Evolutionary conservation across 192 early-diverging fungal genomes (phyloP).

Genomic region (Coemansia sp.): DNA sequence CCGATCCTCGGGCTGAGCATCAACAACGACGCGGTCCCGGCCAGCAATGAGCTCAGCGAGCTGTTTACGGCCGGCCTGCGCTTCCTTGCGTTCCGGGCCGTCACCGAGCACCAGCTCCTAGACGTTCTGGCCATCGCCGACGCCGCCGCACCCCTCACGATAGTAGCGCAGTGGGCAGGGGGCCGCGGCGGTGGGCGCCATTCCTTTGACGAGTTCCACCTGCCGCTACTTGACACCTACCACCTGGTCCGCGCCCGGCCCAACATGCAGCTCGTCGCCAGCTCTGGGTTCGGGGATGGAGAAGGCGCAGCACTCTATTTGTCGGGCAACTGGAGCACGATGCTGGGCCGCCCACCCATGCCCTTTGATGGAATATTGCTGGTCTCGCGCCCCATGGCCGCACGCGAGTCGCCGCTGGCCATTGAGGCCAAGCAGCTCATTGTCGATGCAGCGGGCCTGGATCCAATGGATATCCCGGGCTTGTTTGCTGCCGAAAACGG

Average conservation of each 20-base stretch:
- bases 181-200: slow-evolving; percentile 92
- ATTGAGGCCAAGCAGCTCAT: slow-evolving; percentile 76
- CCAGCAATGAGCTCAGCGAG: slow-evolving; percentile 39
- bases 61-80: slow-evolving; percentile 70
- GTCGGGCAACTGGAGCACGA: slow-evolving; percentile 77
- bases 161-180: slow-evolving; percentile 94
- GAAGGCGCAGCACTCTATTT: slow-evolving; percentile 81
- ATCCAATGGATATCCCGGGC: slow-evolving; percentile 69
- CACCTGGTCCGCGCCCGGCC: slow-evolving; percentile 71
- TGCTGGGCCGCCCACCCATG: slow-evolving; percentile 77
- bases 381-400: slow-evolving; percentile 85
- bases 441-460: slow-evolving; percentile 71
- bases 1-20: slow-evolving; percentile 84
- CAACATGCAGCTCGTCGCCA: slow-evolving; percentile 87
- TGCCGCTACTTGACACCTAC: slow-evolving; percentile 78
- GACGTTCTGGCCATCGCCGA: slow-evolving; percentile 76
- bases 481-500: slow-evolving; percentile 71
- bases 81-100: slow-evolving; percentile 83
- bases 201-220: slow-evolving; percentile 90
- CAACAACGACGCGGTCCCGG: slow-evolving; percentile 65
- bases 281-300: slow-evolving; percentile 83
- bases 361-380: slow-evolving; percentile 91
- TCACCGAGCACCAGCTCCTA: slow-evolving; percentile 66
- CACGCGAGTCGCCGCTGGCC: slow-evolving; percentile 70
- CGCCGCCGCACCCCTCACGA: slow-evolving; percentile 63